Base-by-base conservation (phyloP, 164 flowering plant species). In the Stephania japonica region DNA sequence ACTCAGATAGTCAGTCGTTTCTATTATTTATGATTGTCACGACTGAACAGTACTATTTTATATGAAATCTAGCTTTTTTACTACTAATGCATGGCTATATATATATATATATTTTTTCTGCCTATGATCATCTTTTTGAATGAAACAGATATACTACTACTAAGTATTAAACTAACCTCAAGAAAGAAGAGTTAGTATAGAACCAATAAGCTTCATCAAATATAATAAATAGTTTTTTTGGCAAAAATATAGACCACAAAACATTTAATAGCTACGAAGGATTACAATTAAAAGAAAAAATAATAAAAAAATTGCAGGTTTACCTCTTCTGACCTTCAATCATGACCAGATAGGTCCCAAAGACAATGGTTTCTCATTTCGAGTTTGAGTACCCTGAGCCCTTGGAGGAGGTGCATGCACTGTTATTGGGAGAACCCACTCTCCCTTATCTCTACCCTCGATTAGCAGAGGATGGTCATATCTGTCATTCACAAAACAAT, bases 341-440 rank as follows among this genome's bases (percentile, higher is more conserved):
- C 80, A 47, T 81, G 94, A 76, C 95, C 97, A 92, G 72, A 88
- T 61, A 69, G 97, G 87, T 61, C 86, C 94, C 81, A 88, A 74
- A 70, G 92, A 77, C 56, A 80, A 75, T 42, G 83, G 70, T 78
- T 82, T 91, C 70, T 89, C 86, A 71, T 75, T 87, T 78, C 89
- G 84, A 49, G 78, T 24, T 12, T 83, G 87, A 77, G 87, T 82
- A 73, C 83, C 78, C 47, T 87, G 75, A 70, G 91, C 47, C 59
- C 86, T 84, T 63, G 87, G 78, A 10, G 94, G 93, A 79, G 97
- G 94, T 68, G 97, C 98, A 77, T 90, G 96, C 70, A 95, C 97
- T 24, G 89, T 91, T 65, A 95, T 88, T 42, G 99, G 99, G 71
- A 95, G 98, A 81, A 86, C 78, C 99, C 99, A 95, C 77, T 95